phyloP scores from a whole-genome alignment of 345 rosid species.

The Geranium rotundifolium region DNA sequence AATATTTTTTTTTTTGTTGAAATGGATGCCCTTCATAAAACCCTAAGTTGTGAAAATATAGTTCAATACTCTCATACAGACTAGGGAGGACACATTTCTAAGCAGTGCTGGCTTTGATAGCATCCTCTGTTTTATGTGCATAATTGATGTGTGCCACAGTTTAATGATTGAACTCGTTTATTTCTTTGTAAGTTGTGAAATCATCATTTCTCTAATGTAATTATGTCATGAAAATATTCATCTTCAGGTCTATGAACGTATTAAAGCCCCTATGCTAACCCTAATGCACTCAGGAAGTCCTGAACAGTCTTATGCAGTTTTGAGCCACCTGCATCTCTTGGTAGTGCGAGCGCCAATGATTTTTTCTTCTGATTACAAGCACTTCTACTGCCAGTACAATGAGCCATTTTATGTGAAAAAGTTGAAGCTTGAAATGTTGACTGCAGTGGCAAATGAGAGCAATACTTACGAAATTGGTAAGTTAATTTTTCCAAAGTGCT shows the following conservation, averaged over 20 bases:
- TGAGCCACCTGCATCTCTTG: constrained; percentile 91
- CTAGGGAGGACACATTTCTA: too few species aligned
- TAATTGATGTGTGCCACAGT: too few species aligned
- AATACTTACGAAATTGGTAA: constrained; percentile 96
- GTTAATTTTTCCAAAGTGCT: constrained; percentile 9
- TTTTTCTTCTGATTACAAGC: constrained; percentile 85
- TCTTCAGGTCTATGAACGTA: constrained; percentile 85
- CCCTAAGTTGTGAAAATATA: too few species aligned
- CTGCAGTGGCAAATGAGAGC: constrained; percentile 95
- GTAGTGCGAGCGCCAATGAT: constrained; percentile 95
- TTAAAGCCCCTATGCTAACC: constrained; percentile 92
- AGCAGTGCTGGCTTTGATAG: too few species aligned
- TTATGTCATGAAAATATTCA: constrained; percentile 13
- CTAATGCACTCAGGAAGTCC: constrained; percentile 98
- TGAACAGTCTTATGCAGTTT: constrained; percentile 92
- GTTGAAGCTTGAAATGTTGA: constrained; percentile 98
- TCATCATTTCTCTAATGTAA: too few species aligned
- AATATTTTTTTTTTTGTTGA: too few species aligned
- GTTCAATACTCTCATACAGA: too few species aligned
- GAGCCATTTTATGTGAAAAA: constrained; percentile 94
- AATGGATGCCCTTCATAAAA: too few species aligned
- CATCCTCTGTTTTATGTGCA: too few species aligned
- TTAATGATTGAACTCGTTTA: too few species aligned
- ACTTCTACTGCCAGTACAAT: constrained; percentile 96
- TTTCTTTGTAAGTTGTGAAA: too few species aligned